These are phyloP conservation scores for Eutrema heterophyllum DNA, from an alignment of 345 rosid genomes.

Conservation along the genomic window DNA sequence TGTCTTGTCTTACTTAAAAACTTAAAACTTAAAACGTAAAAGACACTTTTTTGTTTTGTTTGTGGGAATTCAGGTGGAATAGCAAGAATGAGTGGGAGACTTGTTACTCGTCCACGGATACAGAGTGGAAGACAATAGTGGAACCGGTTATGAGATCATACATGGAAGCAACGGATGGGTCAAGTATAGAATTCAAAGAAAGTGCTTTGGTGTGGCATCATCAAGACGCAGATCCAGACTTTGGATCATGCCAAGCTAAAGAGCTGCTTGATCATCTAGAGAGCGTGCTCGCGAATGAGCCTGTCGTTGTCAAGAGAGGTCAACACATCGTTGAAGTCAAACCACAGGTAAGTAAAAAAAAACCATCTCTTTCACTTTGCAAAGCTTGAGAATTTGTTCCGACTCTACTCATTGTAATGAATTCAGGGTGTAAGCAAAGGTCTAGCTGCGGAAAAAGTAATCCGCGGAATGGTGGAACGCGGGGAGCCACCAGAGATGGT, in stretches of 20 bases:
- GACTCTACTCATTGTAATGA: background rate
- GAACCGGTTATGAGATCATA: conserved; percentile 49
- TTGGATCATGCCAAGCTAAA: conserved; percentile 56
- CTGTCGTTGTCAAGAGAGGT: conserved; percentile 51
- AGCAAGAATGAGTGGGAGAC: conserved; percentile 45
- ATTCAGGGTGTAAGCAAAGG: conserved; percentile 80
- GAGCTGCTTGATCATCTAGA: conserved; percentile 59
- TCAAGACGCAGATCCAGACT: conserved; percentile 54
- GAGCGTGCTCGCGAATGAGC: conserved; percentile 52
- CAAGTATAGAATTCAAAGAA: conserved; percentile 51
- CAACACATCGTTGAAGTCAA: conserved; percentile 56
- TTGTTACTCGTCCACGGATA: conserved; percentile 32
- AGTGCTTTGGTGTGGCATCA: conserved; percentile 67
- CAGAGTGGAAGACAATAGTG: conserved; percentile 42
- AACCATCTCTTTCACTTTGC: background rate
- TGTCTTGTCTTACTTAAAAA: background rate
- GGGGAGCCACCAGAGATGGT: conserved; percentile 68
- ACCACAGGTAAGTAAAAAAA: conserved; percentile 40
- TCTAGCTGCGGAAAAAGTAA: conserved; percentile 58
- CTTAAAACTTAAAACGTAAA: too few relatives aligned
- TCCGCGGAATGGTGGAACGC: conserved; percentile 38
- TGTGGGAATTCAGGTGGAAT: conserved; percentile 38
- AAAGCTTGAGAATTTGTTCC: background rate
- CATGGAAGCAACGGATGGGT: conserved; percentile 57
- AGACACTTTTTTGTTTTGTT: background rate